Percentiles rank a stretch among this genome's conserved stretches.
Conservation (phyloP, 768 basidiomycete genomes). For the Termitomyces sp. region DNA sequence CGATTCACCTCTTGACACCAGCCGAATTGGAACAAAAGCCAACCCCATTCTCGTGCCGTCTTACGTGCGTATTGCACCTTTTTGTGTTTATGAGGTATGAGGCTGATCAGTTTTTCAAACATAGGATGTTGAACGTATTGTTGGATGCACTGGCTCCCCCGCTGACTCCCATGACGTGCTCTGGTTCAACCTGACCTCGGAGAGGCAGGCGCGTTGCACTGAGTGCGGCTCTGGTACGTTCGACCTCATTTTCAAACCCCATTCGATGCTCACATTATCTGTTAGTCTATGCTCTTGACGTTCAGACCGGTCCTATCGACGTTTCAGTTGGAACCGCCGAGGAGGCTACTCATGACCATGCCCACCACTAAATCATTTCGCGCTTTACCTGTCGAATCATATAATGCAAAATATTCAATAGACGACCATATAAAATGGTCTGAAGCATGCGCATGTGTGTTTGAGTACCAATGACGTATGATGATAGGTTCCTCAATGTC, state of each 20-base stretch:
- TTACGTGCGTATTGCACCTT: conserved; percentile 51
- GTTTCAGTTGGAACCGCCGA: conserved; percentile 1
- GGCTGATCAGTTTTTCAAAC: not conserved
- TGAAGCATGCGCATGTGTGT: not conserved
- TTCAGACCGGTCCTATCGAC: conserved; percentile 14
- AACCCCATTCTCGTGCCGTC: conserved; percentile 88
- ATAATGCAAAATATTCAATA: conserved; percentile 3
- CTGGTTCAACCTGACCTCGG: conserved; percentile 72
- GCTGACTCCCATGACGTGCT: conserved; percentile 93
- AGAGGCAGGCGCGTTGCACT: conserved; percentile 75
- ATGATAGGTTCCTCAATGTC: not conserved
- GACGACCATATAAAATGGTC: not conserved
- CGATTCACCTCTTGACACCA: conserved; percentile 77
- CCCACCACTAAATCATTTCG: conserved; percentile 8
- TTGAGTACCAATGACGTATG: not conserved
- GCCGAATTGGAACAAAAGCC: conserved; percentile 81
- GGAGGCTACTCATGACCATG: conserved; percentile 2
- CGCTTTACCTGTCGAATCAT: not conserved
- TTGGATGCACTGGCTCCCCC: conserved; percentile 94
- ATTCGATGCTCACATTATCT: not conserved
- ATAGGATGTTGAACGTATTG: conserved; percentile 76
- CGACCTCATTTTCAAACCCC: not conserved
- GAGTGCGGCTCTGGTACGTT: conserved; percentile 90
- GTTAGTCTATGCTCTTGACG: conserved; percentile 73
- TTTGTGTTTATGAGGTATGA: not conserved